Percentiles rank a stretch among this genome's conserved stretches.
These are phyloP conservation scores for Leishmania arabica DNA, from an alignment of 208 protist species.

Conservation along the genomic window DNA sequence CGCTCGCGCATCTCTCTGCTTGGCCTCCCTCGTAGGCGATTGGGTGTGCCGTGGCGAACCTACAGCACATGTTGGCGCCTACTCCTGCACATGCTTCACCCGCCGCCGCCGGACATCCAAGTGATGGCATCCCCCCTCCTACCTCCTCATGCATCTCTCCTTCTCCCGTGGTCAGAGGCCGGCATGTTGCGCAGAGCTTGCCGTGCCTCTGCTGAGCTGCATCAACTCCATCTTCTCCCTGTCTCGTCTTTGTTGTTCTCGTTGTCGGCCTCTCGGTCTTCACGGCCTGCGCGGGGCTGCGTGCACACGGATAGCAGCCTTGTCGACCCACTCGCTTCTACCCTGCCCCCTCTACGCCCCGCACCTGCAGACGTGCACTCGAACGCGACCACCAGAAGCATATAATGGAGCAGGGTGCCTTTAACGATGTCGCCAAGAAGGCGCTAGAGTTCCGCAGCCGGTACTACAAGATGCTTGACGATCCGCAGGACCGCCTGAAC, in stretches of 20 bases:
- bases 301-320: background rate
- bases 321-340: background rate
- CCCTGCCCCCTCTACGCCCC: background rate
- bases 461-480: slow-evolving; percentile 85
- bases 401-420: slow-evolving; percentile 65
- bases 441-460: slow-evolving; percentile 75
- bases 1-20: background rate
- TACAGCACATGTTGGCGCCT: background rate
- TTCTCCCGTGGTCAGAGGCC: background rate
- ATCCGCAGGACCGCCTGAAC: slow-evolving; percentile 48
- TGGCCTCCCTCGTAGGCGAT: background rate
- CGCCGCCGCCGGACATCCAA: background rate
- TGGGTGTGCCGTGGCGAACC: background rate
- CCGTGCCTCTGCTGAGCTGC: background rate
- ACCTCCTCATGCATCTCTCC: background rate
- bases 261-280: no score
- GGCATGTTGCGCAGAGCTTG: background rate
- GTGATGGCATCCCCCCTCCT: background rate
- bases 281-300: background rate
- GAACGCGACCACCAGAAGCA: background rate
- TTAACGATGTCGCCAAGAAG: slow-evolving; percentile 83
- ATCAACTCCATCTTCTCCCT: background rate
- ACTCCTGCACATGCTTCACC: background rate
- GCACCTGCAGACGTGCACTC: background rate
- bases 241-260: background rate